A percentile compares a stretch with the other conserved stretches of the same genome.
Evolutionary conservation across 2,329 filamentous ascomycete species (phyloP).

Genomic region (Albophoma yamanashiensis): DNA sequence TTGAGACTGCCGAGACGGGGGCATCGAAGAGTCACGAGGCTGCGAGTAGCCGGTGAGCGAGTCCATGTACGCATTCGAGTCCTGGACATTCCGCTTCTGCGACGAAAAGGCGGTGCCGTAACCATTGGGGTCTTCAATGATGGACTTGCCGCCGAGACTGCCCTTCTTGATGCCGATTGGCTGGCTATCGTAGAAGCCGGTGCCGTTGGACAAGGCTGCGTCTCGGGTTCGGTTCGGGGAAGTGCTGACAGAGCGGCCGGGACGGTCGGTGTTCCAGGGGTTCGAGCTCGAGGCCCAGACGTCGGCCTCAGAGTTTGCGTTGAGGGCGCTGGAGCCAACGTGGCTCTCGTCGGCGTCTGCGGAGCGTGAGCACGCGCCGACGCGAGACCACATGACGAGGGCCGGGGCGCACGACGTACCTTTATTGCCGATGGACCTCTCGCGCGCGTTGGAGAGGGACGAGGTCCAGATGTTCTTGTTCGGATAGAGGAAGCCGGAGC

Average conservation of each 20-base stretch:
- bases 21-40: slow-evolving; percentile 44
- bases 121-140: slow-evolving; percentile 12
- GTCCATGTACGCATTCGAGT: slow-evolving; percentile 29
- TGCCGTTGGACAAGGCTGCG: slow-evolving; percentile 29
- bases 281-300: slow-evolving; percentile 38
- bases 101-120: slow-evolving; percentile 14
- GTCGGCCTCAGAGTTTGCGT: slow-evolving; percentile 59
- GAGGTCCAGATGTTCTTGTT: slow-evolving; percentile 28
- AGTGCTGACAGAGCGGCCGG: slow-evolving; percentile 34
- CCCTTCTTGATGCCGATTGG: slow-evolving; percentile 30
- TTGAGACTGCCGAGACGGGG: slow-evolving; percentile 44
- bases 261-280: slow-evolving; percentile 47
- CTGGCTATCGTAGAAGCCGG: slow-evolving; percentile 33
- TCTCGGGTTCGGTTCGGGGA: slow-evolving; percentile 49
- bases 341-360: slow-evolving; percentile 28
- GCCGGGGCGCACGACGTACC: slow-evolving; percentile 27
- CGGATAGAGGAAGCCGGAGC: slow-evolving; percentile 29
- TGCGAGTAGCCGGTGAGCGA: slow-evolving; percentile 16
- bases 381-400: neutral
- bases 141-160: slow-evolving; percentile 11
- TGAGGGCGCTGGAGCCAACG: slow-evolving; percentile 58
- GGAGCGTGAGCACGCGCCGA: slow-evolving; percentile 6
- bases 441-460: slow-evolving; percentile 29
- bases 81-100: slow-evolving; percentile 22
- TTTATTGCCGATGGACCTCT: slow-evolving; percentile 28